Evolutionary conservation across 2,329 filamentous ascomycete genomes (phyloP).

Genomic region (Penicillium rolfsii): DNA sequence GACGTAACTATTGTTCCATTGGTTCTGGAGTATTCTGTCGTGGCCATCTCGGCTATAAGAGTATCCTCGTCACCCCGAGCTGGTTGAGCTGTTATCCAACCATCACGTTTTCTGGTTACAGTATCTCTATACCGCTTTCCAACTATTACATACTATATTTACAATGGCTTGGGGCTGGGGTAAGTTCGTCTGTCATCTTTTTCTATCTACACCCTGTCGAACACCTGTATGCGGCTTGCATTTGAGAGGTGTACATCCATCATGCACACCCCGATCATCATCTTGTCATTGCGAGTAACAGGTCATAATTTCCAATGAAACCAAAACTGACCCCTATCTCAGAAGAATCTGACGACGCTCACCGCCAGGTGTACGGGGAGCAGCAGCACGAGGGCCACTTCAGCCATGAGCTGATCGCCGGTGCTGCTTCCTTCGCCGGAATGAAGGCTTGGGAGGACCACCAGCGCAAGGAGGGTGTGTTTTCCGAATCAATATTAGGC

Average conservation of each 20-base stretch:
- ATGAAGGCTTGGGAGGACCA: slow-evolving; percentile 80
- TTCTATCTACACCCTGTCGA: background rate
- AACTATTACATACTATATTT: slow-evolving; percentile 16
- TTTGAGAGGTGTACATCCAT: background rate
- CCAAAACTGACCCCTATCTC: background rate
- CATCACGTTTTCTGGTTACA: background rate
- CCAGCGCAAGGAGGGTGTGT: slow-evolving; percentile 68
- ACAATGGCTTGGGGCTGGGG: slow-evolving; percentile 44
- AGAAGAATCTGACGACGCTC: slow-evolving; percentile 58
- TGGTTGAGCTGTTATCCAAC: slow-evolving; percentile 1
- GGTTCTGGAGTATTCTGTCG: slow-evolving; percentile 20
- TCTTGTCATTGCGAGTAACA: background rate
- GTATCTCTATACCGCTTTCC: slow-evolving; percentile 5
- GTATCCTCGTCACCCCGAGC: slow-evolving; percentile 6
- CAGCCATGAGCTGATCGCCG: slow-evolving; percentile 74
- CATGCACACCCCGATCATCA: background rate
- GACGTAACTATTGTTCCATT: slow-evolving; percentile 20
- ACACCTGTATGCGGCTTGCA: background rate
- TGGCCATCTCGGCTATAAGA: slow-evolving; percentile 25
- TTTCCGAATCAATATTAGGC: background rate
- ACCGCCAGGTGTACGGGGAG: slow-evolving; percentile 59
- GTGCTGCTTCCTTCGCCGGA: slow-evolving; percentile 75
- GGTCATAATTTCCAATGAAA: background rate
- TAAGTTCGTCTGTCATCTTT: slow-evolving; percentile 24
- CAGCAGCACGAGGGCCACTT: slow-evolving; percentile 63